Evolutionary conservation across 2,329 filamentous ascomycete genomes (phyloP).

Genomic region (Rhexocercosporidium sp.): DNA sequence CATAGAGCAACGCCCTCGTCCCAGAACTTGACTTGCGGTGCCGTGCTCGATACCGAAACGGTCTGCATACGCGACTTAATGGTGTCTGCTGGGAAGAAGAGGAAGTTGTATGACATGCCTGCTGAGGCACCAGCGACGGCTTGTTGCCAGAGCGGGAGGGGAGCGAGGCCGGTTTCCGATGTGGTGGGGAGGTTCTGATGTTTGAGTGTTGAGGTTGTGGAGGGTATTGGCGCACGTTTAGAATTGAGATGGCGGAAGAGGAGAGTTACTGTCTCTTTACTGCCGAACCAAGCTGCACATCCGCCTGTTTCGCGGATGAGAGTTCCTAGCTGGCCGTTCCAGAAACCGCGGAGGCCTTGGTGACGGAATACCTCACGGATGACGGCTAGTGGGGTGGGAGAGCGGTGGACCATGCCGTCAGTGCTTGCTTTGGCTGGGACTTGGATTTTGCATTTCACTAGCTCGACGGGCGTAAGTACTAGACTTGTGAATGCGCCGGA

Average conservation of each 20-base stretch:
- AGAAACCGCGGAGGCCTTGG: slow-evolving; percentile 85
- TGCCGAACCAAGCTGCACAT: slow-evolving; percentile 92
- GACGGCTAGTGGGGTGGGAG: slow-evolving; percentile 70
- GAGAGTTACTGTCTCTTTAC: slow-evolving; percentile 78
- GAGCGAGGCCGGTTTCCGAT: slow-evolving; percentile 46
- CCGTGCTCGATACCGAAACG: slow-evolving; percentile 60
- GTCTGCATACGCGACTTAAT: slow-evolving; percentile 99
- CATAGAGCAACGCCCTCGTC: slow-evolving; percentile 77
- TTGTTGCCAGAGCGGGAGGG: slow-evolving; percentile 83
- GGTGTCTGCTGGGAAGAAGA: slow-evolving; percentile 97
- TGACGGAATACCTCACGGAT: slow-evolving; percentile 81
- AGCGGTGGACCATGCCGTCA: slow-evolving; percentile 49
- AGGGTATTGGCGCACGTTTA: slow-evolving; percentile 35
- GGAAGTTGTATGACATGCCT: slow-evolving; percentile 93
- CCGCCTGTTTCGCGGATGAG: slow-evolving; percentile 93
- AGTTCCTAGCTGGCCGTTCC: slow-evolving; percentile 93
- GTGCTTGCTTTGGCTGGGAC: slow-evolving; percentile 58
- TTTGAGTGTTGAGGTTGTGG: slow-evolving; percentile 8
- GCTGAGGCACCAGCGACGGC: slow-evolving; percentile 85
- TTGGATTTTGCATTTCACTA: slow-evolving; percentile 99
- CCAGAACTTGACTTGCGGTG: slow-evolving; percentile 68
- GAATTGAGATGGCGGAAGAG: slow-evolving; percentile 49
- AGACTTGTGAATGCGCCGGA: slow-evolving; percentile 89
- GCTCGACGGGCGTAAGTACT: slow-evolving; percentile 90
- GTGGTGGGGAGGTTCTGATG: slow-evolving; percentile 22